A percentile compares a stretch with the other conserved stretches of the same genome.
phyloP scores from a whole-genome alignment of 2,329 filamentous ascomycete species.

The Aspergillus sp. region DNA sequence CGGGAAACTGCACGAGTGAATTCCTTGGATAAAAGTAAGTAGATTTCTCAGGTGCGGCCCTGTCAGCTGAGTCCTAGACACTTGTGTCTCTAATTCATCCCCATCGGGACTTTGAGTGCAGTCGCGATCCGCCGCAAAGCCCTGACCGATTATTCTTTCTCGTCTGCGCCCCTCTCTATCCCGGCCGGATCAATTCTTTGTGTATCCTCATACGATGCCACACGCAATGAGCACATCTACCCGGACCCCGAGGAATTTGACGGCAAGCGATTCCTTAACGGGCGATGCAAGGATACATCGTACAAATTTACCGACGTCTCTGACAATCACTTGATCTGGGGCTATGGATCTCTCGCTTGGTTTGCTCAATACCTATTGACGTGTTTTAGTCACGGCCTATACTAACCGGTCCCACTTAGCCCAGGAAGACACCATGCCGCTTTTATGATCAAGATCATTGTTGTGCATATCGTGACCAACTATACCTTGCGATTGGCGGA shows the following conservation, averaged over 20 bases:
- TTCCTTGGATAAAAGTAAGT: neutral
- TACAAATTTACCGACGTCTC: neutral
- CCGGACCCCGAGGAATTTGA: neutral
- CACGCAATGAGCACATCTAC: neutral
- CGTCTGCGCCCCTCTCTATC: neutral
- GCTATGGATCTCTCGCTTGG: neutral
- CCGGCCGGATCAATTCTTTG: neutral
- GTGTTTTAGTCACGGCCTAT: neutral
- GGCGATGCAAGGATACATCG: neutral
- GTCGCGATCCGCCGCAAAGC: neutral
- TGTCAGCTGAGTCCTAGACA: too few species aligned
- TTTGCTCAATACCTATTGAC: neutral
- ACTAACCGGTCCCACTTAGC: neutral
- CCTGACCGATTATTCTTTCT: neutral
- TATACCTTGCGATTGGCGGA: neutral
- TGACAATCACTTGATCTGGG: neutral
- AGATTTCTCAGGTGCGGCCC: neutral
- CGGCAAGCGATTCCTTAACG: neutral
- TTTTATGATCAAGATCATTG: neutral
- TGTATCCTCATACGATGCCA: neutral
- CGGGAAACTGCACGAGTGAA: neutral
- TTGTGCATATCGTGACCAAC: neutral
- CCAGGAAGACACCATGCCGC: neutral
- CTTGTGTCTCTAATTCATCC: neutral
- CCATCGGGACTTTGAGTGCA: neutral